A percentile compares a stretch with the other conserved stretches of the same genome.
Evolutionary conservation across 371 early-diverging fungal species (phyloP).

Genomic region (Haplosporangium sp.): DNA sequence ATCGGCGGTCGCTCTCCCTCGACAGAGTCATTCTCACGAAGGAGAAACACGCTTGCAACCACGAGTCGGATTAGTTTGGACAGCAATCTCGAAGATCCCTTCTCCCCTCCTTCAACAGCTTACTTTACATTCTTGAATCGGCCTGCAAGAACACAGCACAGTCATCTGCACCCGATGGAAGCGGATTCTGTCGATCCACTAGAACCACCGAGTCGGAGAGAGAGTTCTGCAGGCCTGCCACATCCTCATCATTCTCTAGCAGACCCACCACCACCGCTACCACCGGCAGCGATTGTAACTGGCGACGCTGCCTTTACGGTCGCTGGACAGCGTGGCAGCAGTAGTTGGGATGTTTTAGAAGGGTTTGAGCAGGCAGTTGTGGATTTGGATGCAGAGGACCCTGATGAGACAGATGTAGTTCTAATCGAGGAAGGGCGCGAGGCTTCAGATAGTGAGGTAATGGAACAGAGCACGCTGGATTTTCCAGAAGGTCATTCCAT

Average conservation of each 20-base stretch:
- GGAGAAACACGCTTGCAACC: slow-evolving; percentile 30
- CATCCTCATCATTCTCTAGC: slow-evolving; percentile 5
- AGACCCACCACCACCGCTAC: not conserved
- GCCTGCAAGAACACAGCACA: slow-evolving; percentile 24
- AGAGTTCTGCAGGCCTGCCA: no score
- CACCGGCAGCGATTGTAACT: not conserved
- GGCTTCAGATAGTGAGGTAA: slow-evolving; percentile 41
- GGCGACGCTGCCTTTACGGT: not conserved
- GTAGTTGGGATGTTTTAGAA: not conserved
- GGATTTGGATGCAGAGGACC: slow-evolving; percentile 10
- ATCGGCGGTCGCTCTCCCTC: not conserved
- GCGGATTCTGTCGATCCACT: slow-evolving; percentile 41
- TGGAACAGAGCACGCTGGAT: slow-evolving; percentile 44
- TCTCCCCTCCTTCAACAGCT: slow-evolving; percentile 49
- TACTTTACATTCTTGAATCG: slow-evolving; percentile 51
- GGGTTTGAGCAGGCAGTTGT: not conserved
- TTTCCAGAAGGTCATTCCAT: slow-evolving; percentile 42
- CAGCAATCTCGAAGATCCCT: slow-evolving; percentile 25
- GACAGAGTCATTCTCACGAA: slow-evolving; percentile 21
- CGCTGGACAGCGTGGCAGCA: not conserved
- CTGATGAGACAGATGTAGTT: slow-evolving; percentile 27
- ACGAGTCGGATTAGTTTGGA: slow-evolving; percentile 16
- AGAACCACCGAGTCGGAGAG: slow-evolving; percentile 14
- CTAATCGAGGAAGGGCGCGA: slow-evolving; percentile 44
- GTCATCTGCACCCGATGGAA: slow-evolving; percentile 36